Evolutionary conservation across 257 asterid species (phyloP).

Genomic region (Lantana camara): DNA sequence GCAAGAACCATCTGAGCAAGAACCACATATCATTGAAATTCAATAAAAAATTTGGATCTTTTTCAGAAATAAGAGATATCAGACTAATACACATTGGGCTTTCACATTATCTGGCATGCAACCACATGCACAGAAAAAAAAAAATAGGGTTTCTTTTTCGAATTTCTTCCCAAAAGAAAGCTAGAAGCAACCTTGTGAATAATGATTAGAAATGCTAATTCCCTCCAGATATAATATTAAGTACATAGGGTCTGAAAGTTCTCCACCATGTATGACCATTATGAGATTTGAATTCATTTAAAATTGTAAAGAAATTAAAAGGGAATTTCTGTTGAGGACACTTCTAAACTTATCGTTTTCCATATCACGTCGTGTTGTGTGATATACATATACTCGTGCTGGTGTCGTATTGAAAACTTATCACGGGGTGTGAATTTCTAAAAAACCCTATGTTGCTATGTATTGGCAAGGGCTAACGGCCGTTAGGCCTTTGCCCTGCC

Average conservation of each 20-base stretch:
- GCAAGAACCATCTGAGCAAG: too few species aligned
- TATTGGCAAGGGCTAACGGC: too few species aligned
- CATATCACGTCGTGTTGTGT: too few species aligned
- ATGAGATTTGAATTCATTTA: conserved; percentile 10
- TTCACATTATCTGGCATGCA: conserved; percentile 23
- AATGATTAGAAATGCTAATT: conserved; percentile 36
- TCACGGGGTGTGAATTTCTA: too few species aligned
- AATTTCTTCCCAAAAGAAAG: conserved; percentile 5
- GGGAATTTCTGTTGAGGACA: conserved; percentile 35
- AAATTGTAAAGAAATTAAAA: conserved; percentile 5
- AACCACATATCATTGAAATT: conserved; percentile 14
- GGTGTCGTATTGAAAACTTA: too few species aligned
- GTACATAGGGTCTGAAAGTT: not conserved
- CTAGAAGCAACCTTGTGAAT: conserved; percentile 9
- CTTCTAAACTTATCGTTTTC: too few species aligned
- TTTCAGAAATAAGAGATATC: conserved; percentile 13
- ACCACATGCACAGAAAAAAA: too few species aligned
- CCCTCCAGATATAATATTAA: not conserved
- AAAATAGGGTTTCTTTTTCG: conserved; percentile 16
- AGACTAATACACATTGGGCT: not conserved
- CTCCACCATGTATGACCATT: conserved; percentile 11
- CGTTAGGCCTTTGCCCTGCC: too few species aligned
- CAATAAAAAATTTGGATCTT: conserved; percentile 14
- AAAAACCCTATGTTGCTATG: too few species aligned
- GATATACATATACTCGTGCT: too few species aligned